Base-by-base conservation (phyloP, 2,329 filamentous ascomycete species). In the Stemphylium beticola region DNA sequence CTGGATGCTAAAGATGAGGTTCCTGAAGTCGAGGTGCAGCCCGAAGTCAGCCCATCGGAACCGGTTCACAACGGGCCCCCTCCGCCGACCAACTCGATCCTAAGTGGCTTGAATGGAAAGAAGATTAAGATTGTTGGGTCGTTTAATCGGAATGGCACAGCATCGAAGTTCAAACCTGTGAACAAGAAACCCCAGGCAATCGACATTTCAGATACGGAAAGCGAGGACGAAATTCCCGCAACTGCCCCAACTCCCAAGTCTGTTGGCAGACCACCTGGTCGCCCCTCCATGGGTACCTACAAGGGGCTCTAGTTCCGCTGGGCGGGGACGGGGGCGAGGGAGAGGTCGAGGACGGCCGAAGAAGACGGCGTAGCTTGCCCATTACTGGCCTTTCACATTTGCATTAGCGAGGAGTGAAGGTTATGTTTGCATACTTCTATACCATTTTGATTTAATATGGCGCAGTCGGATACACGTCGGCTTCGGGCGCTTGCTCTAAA, bases 111-210 rank as follows among this genome's bases (percentile, higher is more conserved):
- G 64, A 54, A 57, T 3, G 64, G 73, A n/a, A 74, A 71, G 60
- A 74, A 74, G 42, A 71, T 74, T 54, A 76, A 73, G 48, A 69
- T 75, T 18, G 66, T 74, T 1, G 60, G 60, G 34, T 51, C 66
- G 12, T 56, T 60, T 4, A 72, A 66, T 46, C 61, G 58, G 20
- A 64, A 61, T 11, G 43, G 52, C 14, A 55, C 62, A 12, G 54
- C 54, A 15, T 57, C 65, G 4, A 57, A 46, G 7, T 66, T 69
- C 15, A 62, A 64, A 2, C 55, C 56, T 26, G 39, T 68, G 24
- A 66, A 67, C 24, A 62, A 60, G 24, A 60, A 57, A 46, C 34
- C 41, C n/a, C 60, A 59, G 33, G 43, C 54, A 2, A 56, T 70
- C 6, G 57, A 68, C 12, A 18, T 71, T 1, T 71, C 68, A 1